These are phyloP conservation scores for Babesia bovis DNA, from an alignment of 169 alveolate species.

Conservation along the genomic window DNA sequence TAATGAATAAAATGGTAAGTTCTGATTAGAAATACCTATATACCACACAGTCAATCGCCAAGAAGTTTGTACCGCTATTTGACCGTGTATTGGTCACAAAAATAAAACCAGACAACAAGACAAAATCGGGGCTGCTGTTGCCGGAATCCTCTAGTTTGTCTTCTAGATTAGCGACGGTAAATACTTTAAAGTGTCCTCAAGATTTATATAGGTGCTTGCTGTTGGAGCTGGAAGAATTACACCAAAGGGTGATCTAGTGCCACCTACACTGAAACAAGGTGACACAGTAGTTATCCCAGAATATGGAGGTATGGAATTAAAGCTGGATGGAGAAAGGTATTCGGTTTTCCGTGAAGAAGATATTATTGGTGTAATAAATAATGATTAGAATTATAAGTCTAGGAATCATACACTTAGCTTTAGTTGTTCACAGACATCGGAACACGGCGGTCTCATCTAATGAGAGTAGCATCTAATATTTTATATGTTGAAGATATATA, in stretches of 20 bases:
- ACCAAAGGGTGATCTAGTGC: conserved; percentile 67
- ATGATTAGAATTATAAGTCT: background rate
- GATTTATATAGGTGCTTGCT: conserved; percentile 74
- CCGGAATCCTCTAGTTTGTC: conserved; percentile 81
- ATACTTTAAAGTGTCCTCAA: background rate
- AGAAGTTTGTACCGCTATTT: conserved; percentile 79
- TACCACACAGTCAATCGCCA: conserved; percentile 61
- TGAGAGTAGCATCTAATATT: no score
- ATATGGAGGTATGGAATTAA: conserved; percentile 85
- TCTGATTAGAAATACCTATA: background rate
- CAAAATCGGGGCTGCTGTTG: conserved; percentile 81
- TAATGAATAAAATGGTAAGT: conserved; percentile 31
- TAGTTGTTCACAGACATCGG: no score
- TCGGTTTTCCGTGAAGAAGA: conserved; percentile 83
- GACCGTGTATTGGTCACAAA: conserved; percentile 82
- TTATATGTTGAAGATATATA: no score
- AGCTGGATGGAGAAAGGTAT: conserved; percentile 82
- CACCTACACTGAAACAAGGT: conserved; percentile 79
- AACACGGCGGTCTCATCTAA: no score
- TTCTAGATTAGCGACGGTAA: conserved; percentile 76
- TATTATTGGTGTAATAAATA: conserved; percentile 74
- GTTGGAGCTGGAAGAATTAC: conserved; percentile 73
- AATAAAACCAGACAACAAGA: conserved; percentile 75
- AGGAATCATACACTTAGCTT: background rate
- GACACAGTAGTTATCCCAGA: conserved; percentile 86